Evolutionary conservation across 768 basidiomycete genomes (phyloP).

Genomic region (Naematelia encephala): DNA sequence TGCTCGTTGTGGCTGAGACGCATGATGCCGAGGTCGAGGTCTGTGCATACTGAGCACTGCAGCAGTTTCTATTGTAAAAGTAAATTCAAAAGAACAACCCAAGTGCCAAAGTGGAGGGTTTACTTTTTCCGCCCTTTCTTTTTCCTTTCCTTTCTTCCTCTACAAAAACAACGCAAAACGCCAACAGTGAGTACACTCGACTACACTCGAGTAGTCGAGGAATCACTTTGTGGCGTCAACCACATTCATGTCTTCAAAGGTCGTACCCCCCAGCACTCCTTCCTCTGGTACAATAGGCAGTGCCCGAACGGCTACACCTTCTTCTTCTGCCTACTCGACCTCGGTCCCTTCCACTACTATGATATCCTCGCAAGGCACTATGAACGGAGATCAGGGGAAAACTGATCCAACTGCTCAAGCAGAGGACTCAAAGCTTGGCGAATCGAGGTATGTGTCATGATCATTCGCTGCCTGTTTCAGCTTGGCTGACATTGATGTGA

Average conservation of each 20-base stretch:
- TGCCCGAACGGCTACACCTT: conserved; percentile 16
- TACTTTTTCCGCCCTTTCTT: too few species aligned
- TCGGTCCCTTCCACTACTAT: conserved; percentile 5
- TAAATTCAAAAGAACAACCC: background rate
- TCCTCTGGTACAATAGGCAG: too few species aligned
- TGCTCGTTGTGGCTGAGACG: conserved; percentile 9
- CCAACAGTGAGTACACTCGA: too few species aligned
- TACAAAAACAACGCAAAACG: too few species aligned
- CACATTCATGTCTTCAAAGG: too few species aligned
- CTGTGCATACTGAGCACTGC: background rate
- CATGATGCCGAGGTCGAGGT: conserved; percentile 11
- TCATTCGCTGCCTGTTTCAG: background rate
- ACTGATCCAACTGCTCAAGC: conserved; percentile 8
- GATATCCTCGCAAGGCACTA: conserved; percentile 3
- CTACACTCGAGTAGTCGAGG: too few species aligned
- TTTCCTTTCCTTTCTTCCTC: too few species aligned
- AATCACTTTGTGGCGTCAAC: too few species aligned
- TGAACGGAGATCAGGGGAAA: background rate
- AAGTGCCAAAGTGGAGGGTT: too few species aligned
- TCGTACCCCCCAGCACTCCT: too few species aligned
- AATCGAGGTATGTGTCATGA: conserved; percentile 3
- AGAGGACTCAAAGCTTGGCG: conserved; percentile 27
- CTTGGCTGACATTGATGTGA: background rate
- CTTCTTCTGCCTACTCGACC: conserved; percentile 10
- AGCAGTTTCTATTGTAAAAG: background rate